Evolutionary conservation across 73 alveolate genomes (phyloP), one percentile per base, ranked within the genome.

Genomic region (Paramecium tetraurelia): DNA sequence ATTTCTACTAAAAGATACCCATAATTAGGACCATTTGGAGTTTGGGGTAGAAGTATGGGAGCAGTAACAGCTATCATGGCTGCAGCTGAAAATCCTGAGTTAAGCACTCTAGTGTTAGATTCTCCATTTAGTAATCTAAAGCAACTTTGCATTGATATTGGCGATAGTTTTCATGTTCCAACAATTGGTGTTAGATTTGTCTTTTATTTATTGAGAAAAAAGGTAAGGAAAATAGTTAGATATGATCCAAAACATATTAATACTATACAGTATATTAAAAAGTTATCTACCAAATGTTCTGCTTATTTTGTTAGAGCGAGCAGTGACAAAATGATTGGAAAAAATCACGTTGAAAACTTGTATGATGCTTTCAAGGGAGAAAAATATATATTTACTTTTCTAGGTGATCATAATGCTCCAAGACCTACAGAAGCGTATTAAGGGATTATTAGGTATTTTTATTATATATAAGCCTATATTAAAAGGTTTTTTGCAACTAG

Each of bases 31-130:
- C 93, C 96, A 24, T 94, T 97, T 16, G 99, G 98, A 7, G 68
- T 97, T 50, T 97, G 99, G 99, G 99, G 99, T 16, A 93, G 99
- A 63, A 93, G 98, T 35, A 96, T 96, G 99, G 99, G 99, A 7
- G 98, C 99, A 5, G 99, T 97, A 7, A 96, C 99, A 22, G 97
- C 98, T 4, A 76, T 97, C 4, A 87, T 95, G 95, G 92, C 95
- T 89, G 96, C 95, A 27, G 95, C 85, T 44, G 89, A 95, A 86
- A 94, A 94, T 48, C 96, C 95, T 24, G 86, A 92, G 22, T 92
- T 96, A 48, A 95, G 96, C 29, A 97, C 95, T 10, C 36, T 96
- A 89, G 98, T 96, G 4, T 87, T 96, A 8, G 99, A 97, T 92
- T 93, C 98, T 43, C 98, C 98, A 48, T 97, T 97, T 90, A 85